phyloP scores from a whole-genome alignment of 2,329 filamentous ascomycete genomes.

The Colletotrichum sp. region DNA sequence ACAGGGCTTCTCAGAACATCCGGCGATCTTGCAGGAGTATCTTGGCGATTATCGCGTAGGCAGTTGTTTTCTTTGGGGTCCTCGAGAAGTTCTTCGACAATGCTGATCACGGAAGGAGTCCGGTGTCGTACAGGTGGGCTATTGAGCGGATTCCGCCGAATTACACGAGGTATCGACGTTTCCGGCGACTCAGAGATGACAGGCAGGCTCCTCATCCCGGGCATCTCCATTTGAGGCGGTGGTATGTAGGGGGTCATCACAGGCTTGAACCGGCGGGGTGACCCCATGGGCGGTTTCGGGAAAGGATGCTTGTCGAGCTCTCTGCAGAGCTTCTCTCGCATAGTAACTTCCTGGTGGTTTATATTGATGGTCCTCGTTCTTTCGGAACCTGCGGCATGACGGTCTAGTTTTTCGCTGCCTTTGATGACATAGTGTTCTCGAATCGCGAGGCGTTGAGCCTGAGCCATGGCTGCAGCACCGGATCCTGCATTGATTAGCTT shows the following conservation, averaged over 20 bases:
- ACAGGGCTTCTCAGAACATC: not conserved
- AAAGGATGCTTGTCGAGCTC: not conserved
- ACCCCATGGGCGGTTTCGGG: not conserved
- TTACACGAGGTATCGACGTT: not conserved
- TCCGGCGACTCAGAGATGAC: not conserved
- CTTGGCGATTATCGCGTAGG: not conserved
- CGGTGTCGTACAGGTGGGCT: not conserved
- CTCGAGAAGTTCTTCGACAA: not conserved
- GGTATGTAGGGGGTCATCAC: not conserved
- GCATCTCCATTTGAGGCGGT: slow-evolving; percentile 2
- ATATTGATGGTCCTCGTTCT: not conserved
- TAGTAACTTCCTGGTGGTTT: slow-evolving; percentile 3
- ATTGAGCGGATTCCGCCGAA: not conserved
- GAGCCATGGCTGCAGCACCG: not conserved
- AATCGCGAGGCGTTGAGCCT: not conserved
- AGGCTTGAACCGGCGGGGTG: slow-evolving; percentile 4
- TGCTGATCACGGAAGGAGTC: not conserved
- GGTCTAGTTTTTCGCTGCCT: not conserved
- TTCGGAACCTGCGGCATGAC: not conserved
- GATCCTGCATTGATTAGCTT: not conserved
- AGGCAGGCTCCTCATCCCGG: not conserved
- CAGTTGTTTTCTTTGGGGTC: not conserved
- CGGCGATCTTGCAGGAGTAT: slow-evolving; percentile 10
- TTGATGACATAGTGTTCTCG: slow-evolving; percentile 6
- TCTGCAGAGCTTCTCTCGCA: slow-evolving; percentile 10